phyloP scores from a whole-genome alignment of 2,329 filamentous ascomycete species.

The Sphaerulina vaccinii region DNA sequence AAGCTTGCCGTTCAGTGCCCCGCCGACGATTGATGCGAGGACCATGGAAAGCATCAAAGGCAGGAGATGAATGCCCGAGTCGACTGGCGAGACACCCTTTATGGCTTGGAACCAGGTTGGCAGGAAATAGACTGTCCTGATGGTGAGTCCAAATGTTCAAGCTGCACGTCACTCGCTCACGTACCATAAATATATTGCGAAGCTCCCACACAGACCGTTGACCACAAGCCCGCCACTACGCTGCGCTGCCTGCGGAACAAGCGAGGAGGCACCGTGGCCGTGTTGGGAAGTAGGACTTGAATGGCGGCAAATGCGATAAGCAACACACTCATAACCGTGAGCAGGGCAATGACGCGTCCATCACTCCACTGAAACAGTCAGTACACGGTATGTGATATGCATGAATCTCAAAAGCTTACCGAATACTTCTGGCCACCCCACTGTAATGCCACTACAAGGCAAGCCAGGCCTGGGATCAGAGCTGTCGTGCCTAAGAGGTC shows the following conservation, averaged over 20 bases:
- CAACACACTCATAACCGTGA: slow-evolving; percentile 33
- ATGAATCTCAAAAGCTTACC: neutral
- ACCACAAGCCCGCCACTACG: slow-evolving; percentile 14
- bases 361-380: no score
- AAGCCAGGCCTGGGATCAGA: slow-evolving; percentile 41
- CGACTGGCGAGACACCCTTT: slow-evolving; percentile 9
- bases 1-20: slow-evolving; percentile 37
- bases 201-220: slow-evolving; percentile 12
- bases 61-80: slow-evolving; percentile 21
- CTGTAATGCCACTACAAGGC: slow-evolving; percentile 47
- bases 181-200: slow-evolving; percentile 20
- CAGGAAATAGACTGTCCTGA: neutral
- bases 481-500: slow-evolving; percentile 43
- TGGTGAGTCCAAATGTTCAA: neutral
- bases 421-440: slow-evolving; percentile 47
- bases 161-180: slow-evolving; percentile 19
- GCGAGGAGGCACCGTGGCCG: slow-evolving; percentile 18
- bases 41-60: slow-evolving; percentile 39
- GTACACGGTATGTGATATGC: no score
- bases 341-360: slow-evolving; percentile 42
- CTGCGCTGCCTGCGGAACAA: slow-evolving; percentile 17
- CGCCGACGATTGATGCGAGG: slow-evolving; percentile 40
- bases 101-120: slow-evolving; percentile 22
- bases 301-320: slow-evolving; percentile 16
- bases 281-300: slow-evolving; percentile 18